Conservation (phyloP, 768 basidiomycete genomes). For the Grammothele lineata region DNA sequence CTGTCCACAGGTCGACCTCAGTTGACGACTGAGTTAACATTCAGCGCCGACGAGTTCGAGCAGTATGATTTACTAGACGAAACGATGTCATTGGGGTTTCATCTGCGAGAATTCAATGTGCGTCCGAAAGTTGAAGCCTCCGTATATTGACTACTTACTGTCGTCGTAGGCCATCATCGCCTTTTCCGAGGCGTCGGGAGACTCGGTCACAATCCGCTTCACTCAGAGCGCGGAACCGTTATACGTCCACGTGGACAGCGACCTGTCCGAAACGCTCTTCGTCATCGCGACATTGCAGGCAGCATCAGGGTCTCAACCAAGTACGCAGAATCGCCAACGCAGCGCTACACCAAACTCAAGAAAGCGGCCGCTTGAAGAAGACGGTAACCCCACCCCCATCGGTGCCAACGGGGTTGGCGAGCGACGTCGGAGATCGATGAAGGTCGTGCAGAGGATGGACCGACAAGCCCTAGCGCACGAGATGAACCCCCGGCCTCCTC, state of each 20-base stretch:
- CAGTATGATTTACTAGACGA: conserved; percentile 59
- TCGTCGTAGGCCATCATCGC: conserved; percentile 64
- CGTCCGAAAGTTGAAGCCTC: neutral
- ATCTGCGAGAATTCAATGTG: conserved; percentile 83
- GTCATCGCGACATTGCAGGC: conserved; percentile 66
- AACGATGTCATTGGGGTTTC: conserved; percentile 71
- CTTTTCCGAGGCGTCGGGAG: conserved; percentile 68
- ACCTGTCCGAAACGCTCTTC: conserved; percentile 61
- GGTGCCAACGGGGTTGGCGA: neutral
- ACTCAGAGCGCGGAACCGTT: conserved; percentile 70
- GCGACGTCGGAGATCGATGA: conserved; percentile 41
- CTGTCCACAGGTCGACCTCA: conserved; percentile 48
- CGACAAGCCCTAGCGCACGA: conserved; percentile 21
- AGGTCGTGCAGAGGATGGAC: conserved; percentile 40
- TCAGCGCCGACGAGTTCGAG: conserved; percentile 80
- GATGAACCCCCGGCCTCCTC: conserved; percentile 15
- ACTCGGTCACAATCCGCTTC: conserved; percentile 67
- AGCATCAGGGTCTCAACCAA: neutral
- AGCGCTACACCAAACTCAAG: neutral
- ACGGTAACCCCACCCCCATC: conserved; percentile 6
- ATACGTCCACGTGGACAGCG: conserved; percentile 73
- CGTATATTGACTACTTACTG: neutral
- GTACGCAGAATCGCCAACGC: conserved; percentile 2
- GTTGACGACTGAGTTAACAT: conserved; percentile 69
- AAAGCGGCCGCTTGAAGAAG: conserved; percentile 40